These are phyloP conservation scores for Tuber microsphaerosporum DNA, from an alignment of 495 filamentous ascomycete genomes.

Conservation along the genomic window DNA sequence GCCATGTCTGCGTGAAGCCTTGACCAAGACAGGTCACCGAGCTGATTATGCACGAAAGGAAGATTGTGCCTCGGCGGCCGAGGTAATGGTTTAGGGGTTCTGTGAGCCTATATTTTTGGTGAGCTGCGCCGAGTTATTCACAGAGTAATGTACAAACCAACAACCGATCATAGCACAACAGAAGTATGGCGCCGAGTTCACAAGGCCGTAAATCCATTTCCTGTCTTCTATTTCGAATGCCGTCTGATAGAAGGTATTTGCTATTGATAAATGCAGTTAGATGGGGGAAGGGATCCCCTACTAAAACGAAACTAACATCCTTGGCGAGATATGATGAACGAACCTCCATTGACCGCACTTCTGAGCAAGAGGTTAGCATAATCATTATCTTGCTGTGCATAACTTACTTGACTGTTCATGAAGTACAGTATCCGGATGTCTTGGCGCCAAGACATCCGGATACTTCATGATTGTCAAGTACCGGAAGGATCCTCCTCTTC, in stretches of 20 bases:
- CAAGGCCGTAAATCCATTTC: constrained; percentile 58
- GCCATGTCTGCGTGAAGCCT: constrained; percentile 64
- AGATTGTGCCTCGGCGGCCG: constrained; percentile 56
- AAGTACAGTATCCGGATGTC: too few species aligned
- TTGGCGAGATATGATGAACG: constrained; percentile 18
- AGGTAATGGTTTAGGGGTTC: constrained; percentile 54
- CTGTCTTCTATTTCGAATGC: constrained; percentile 56
- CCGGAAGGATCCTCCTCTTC: background rate
- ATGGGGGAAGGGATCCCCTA: background rate
- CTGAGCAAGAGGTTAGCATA: background rate
- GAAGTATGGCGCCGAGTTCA: constrained; percentile 63
- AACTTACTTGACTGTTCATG: background rate
- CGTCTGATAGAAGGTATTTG: constrained; percentile 56
- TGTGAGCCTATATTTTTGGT: constrained; percentile 49
- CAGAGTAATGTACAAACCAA: constrained; percentile 48
- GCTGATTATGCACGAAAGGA: constrained; percentile 56
- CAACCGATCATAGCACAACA: constrained; percentile 74
- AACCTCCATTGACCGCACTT: constrained; percentile 12
- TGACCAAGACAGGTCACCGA: constrained; percentile 68
- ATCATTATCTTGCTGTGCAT: background rate
- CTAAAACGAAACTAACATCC: background rate
- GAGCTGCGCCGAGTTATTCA: background rate
- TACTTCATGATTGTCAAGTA: too few species aligned
- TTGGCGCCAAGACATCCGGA: too few species aligned
- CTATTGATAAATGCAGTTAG: constrained; percentile 46